Conservation (phyloP, 495 filamentous ascomycete species). For the Penicillium lividum region DNA sequence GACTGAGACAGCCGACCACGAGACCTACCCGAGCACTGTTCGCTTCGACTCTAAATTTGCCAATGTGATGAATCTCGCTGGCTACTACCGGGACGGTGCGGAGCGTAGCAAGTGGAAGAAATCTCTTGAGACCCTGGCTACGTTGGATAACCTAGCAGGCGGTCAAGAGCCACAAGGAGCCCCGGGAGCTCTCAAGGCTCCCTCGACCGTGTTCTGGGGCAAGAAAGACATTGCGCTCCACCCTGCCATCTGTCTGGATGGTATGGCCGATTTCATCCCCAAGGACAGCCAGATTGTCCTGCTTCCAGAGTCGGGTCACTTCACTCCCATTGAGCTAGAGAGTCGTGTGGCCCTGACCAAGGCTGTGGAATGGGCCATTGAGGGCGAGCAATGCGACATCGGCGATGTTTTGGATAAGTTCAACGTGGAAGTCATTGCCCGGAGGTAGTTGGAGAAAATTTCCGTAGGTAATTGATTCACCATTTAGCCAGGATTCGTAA, state of each 20-base stretch:
- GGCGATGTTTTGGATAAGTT: conserved; percentile 26
- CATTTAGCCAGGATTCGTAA: not conserved
- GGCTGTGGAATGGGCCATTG: conserved; percentile 38
- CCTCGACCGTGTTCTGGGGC: conserved; percentile 56
- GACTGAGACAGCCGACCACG: conserved; percentile 33
- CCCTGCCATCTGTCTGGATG: conserved; percentile 41
- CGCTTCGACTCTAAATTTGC: conserved; percentile 27
- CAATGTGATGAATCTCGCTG: conserved; percentile 45
- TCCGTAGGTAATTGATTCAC: not conserved
- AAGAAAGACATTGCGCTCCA: conserved; percentile 44
- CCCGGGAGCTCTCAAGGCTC: conserved; percentile 45
- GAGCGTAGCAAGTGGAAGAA: conserved; percentile 44
- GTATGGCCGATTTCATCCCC: conserved; percentile 44
- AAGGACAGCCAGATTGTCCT: conserved; percentile 42
- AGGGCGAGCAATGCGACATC: conserved; percentile 41
- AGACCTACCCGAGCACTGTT: conserved; percentile 35
- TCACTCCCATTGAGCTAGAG: conserved; percentile 44
- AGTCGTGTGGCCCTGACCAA: conserved; percentile 36
- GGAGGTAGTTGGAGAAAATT: conserved; percentile 19
- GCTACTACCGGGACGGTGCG: conserved; percentile 52
- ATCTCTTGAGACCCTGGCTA: conserved; percentile 46
- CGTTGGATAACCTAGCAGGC: conserved; percentile 38
- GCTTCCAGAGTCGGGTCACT: conserved; percentile 43
- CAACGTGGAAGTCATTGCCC: conserved; percentile 37
- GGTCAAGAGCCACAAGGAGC: conserved; percentile 41